Evolutionary conservation across 1,139 yeast species (phyloP), one percentile per base, ranked within the genome.

Genomic region (Ogataea hybrid): DNA sequence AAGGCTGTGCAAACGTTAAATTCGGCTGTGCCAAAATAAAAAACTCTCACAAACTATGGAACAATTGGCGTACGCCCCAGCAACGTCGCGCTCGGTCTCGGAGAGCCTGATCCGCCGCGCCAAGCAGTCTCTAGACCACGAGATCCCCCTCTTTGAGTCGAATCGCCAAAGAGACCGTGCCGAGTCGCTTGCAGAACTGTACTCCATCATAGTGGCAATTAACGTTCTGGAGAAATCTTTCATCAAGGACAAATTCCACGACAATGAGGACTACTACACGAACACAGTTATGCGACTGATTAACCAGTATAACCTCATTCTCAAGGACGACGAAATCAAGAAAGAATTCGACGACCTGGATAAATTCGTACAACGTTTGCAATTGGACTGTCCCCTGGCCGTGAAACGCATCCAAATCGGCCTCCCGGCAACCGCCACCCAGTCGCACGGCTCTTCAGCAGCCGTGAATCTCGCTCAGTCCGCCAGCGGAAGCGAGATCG

Each of bases 211-310:
- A 14, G 77, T 84, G 3, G 80, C 87, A 3, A 67, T 92, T 11
- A 96, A 92, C 58, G 75, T 82, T 58, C 72, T 92, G 9, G 98
- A 92, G 57, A 84, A 78, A 53, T 79, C 94, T 2, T 90, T 77
- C 57, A 64, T 87, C 25, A 81, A 85, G 47, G 97, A 90, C 59
- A 74, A 77, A 37, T 71, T 86, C 32, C 70, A 71, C 37, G 41
- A 33, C 39, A 47, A 49, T 12, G 84, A 80, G 42, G 70, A 47
- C 28, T 48, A 56, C 40, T 84, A 87, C 59, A 84, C 92, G 0
- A 70, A 77, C 16, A 76, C 85, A 0, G 77, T 85, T 9, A 67
- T 75, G 40, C 71, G 95, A 43, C 68, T 90, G 29, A 69, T 90
- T 25, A 83, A 82, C 34, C 97, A 90, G 57, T 89, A 84, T 63